These are phyloP conservation scores for Colletotrichum nymphaeae DNA, from an alignment of 2,329 filamentous ascomycete species.

Conservation along the genomic window DNA sequence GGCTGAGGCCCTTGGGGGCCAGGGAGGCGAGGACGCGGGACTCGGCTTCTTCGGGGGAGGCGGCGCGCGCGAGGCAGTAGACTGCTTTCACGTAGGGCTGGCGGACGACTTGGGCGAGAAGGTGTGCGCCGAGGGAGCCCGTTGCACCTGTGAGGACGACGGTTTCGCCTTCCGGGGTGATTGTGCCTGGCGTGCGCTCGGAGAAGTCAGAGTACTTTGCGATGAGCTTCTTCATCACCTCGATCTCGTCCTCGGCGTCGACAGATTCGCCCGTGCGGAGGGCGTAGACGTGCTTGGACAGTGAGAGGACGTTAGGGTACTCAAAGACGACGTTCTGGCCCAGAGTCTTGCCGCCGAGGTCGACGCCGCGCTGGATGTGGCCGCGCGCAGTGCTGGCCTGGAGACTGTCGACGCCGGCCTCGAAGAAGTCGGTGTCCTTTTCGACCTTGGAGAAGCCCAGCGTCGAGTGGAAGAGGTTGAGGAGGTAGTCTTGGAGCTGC, in stretches of 20 bases:
- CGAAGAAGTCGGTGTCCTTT: conserved; percentile 53
- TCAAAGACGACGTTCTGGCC: conserved; percentile 56
- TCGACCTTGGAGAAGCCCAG: conserved; percentile 44
- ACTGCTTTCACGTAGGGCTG: conserved; percentile 65
- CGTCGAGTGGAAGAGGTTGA: conserved; percentile 39
- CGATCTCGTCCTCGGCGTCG: conserved; percentile 41
- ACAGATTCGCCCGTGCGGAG: conserved; percentile 36
- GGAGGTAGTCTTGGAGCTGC: conserved; percentile 42
- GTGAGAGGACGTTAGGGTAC: conserved; percentile 47
- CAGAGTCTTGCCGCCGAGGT: conserved; percentile 44
- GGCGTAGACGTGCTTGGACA: conserved; percentile 46
- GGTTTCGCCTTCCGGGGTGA: conserved; percentile 42
- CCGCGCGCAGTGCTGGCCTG: conserved; percentile 57
- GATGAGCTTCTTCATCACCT: conserved; percentile 47
- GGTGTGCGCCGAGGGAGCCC: conserved; percentile 69
- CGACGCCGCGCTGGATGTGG: conserved; percentile 51
- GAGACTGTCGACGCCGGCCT: conserved; percentile 57
- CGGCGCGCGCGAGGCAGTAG: conserved; percentile 61
- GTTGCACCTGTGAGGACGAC: conserved; percentile 70
- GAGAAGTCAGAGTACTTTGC: conserved; percentile 51
- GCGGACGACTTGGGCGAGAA: conserved; percentile 67
- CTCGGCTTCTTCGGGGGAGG: conserved; percentile 45
- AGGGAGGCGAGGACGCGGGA: conserved; percentile 45
- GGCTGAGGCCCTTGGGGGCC: conserved; percentile 46
- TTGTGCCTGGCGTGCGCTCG: conserved; percentile 37